Evolutionary conservation across 257 asterid species (phyloP).

Genomic region (Nicotiana tomentosiformis): DNA sequence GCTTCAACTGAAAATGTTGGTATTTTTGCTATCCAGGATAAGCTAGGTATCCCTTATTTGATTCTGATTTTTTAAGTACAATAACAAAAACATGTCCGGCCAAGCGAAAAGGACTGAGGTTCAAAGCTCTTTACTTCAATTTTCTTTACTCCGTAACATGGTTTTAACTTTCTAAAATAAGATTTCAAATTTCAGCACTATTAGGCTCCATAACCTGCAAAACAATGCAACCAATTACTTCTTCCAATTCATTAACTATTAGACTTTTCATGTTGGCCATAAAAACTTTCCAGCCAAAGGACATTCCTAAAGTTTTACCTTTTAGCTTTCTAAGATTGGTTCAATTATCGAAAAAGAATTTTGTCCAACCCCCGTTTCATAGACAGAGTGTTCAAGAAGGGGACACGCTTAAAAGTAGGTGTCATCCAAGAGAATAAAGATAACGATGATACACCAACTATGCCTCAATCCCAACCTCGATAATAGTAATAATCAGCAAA

Average conservation of each 20-base stretch:
- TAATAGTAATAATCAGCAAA: not conserved
- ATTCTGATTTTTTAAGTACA: not conserved
- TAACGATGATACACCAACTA: not conserved
- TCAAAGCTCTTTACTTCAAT: not conserved
- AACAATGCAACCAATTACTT: too few relatives aligned
- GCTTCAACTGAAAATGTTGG: not conserved
- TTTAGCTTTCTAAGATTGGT: not conserved
- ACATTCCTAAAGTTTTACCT: not conserved
- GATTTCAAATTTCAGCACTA: too few relatives aligned
- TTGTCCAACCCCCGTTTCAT: not conserved
- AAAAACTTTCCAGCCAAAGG: not conserved
- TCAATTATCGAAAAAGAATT: not conserved
- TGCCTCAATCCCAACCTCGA: not conserved
- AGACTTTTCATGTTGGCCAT: not conserved
- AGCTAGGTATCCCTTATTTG: not conserved
- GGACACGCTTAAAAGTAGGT: not conserved
- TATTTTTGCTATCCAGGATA: not conserved
- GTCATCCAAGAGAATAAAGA: not conserved
- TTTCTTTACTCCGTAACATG: too few relatives aligned
- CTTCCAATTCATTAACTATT: not conserved
- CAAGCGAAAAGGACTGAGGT: not conserved
- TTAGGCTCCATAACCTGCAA: too few relatives aligned
- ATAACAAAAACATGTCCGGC: not conserved
- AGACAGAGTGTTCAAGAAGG: not conserved
- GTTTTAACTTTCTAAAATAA: too few relatives aligned